A percentile compares a stretch with the other conserved stretches of the same genome.
Conservation (phyloP, 345 rosid species). For the Balakata baccata region DNA sequence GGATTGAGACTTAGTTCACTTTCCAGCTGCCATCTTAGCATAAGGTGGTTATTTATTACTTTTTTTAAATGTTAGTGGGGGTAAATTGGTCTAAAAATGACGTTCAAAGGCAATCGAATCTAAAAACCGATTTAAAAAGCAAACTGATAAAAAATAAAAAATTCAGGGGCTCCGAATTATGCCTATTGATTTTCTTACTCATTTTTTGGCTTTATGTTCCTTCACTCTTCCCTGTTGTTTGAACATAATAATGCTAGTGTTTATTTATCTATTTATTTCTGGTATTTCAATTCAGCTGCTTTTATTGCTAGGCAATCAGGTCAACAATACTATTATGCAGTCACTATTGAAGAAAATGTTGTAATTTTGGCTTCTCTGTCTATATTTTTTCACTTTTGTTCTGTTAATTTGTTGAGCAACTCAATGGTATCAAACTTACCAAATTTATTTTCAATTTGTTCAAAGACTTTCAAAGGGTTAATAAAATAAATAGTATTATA, state of each 20-base stretch:
- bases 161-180: no score
- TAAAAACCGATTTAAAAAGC: no score
- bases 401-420: background rate
- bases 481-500: no score
- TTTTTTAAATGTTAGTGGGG: no score
- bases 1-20: no score
- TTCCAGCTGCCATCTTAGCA: no score
- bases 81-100: no score
- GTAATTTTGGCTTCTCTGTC: conserved; percentile 95
- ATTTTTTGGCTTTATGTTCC: background rate
- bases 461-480: conserved; percentile 90
- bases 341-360: conserved; percentile 88
- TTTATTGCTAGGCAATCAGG: conserved; percentile 98
- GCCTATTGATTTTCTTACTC: no score
- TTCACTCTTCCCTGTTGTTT: background rate
- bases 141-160: no score
- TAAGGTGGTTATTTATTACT: no score
- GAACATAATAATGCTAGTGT: conserved; percentile 17
- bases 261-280: conserved; percentile 33
- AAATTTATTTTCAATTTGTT: conserved; percentile 19
- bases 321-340: conserved; percentile 84
- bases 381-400: background rate
- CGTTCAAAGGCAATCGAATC: no score
- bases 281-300: conserved; percentile 80
- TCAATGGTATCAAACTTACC: conserved; percentile 8